Evolutionary conservation across 805 yeast species (phyloP), one percentile per base, ranked within the genome.

Genomic region (Komagataella pastoris): DNA sequence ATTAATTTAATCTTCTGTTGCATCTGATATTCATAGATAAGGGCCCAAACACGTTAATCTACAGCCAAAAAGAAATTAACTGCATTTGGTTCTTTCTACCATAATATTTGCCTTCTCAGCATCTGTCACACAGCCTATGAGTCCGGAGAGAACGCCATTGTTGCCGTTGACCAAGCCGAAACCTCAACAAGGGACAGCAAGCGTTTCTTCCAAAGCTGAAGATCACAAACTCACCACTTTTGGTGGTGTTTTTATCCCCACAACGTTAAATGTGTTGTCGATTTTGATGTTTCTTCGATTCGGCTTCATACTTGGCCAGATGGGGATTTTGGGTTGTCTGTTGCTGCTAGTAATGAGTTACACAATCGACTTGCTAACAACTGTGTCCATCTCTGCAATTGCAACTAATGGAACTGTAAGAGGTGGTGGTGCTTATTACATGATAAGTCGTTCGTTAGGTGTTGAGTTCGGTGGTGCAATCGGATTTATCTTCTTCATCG

Each of bases 381-480:
- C 96, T 0, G 67, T 93, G 57, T 87, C 96, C 18, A 82, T 93
- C 53, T 86, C 96, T 52, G 99, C 99, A 1, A 93, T 93, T 54
- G 88, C 97, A 2, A 93, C 99, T 1, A 93, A 93, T 62, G 99
- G 99, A 19, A 88, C 95, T 0, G 98, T 93, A 2, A 79, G 89
- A 58, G 98, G 98, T 12, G 99, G 99, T 14, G 99, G 99, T 49
- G 97, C 98, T 0, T 93, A 93, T 64, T 93, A 89, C 61, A 93
- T 93, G 97, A 88, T 93, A 54, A 85, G 96, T 40, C 75, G 99
- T 57, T 84, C 96, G 40, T 70, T 93, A 54, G 99, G 99, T 0
- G 97, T 97, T 3, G 99, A 93, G 64, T 93, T 93, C 67, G 99
- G 99, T 24, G 99, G 99, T 3, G 85, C 97, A 3, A 91, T 93